These are phyloP conservation scores for Trichoderma atrobrunneum DNA, from an alignment of 2,329 filamentous ascomycete genomes.

Conservation along the genomic window DNA sequence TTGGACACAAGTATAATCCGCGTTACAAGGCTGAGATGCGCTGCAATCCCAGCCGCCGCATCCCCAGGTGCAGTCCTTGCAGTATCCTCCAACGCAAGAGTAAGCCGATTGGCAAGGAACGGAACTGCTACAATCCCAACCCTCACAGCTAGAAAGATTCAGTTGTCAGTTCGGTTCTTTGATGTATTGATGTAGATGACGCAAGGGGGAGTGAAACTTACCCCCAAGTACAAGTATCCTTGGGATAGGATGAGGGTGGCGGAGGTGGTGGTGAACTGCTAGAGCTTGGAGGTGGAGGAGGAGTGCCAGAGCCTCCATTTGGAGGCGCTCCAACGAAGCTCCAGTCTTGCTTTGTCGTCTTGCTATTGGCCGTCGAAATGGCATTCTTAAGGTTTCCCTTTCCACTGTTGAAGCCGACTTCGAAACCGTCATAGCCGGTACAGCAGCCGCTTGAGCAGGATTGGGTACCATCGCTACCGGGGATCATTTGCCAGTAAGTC, in stretches of 20 bases:
- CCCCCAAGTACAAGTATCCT: constrained; percentile 5
- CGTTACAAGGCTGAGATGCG: constrained; percentile 2
- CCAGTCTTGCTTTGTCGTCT: constrained; percentile 10
- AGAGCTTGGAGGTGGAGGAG: neutral
- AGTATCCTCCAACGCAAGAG: constrained; percentile 10
- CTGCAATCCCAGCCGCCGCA: constrained; percentile 6
- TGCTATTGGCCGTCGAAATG: neutral
- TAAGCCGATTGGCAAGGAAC: constrained; percentile 1
- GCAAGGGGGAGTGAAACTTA: neutral
- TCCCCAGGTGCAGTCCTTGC: constrained; percentile 4
- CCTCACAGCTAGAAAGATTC: neutral
- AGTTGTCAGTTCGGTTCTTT: neutral
- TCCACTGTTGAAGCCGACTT: constrained; percentile 7
- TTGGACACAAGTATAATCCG: neutral
- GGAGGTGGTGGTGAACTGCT: neutral
- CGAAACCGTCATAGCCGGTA: neutral
- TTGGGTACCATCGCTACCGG: neutral
- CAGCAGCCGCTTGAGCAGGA: neutral
- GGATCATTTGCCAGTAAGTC: constrained; percentile 9
- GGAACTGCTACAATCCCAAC: neutral
- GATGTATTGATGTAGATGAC: neutral
- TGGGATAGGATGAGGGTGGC: neutral
- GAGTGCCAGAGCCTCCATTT: neutral
- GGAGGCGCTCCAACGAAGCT: constrained; percentile 7
- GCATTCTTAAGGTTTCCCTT: neutral